Percentiles rank a stretch among this genome's conserved stretches.
phyloP scores from a whole-genome alignment of 2,329 filamentous ascomycete genomes.

The Sporothrix luriei region DNA sequence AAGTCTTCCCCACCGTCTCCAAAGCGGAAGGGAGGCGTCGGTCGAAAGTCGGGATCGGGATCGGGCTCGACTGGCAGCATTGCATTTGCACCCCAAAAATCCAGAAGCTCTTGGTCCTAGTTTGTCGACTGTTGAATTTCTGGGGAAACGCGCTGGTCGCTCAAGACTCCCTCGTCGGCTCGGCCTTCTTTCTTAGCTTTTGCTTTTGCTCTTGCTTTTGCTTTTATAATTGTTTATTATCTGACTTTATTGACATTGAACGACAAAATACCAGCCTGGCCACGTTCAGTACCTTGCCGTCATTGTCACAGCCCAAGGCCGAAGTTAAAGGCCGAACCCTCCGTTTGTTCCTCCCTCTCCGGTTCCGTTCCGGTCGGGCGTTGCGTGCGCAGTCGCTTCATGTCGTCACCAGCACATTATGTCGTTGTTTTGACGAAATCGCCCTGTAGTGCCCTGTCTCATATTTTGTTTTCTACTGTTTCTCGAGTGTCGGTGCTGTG shows the following conservation, averaged over 20 bases:
- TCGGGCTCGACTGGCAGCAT: background rate
- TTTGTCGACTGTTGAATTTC: background rate
- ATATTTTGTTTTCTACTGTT: background rate
- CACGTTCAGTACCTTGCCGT: background rate
- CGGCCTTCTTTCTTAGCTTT: background rate
- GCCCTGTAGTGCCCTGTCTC: background rate
- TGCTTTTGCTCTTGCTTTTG: no score
- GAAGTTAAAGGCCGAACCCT: background rate
- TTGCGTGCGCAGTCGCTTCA: conserved; percentile 5
- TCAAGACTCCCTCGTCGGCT: background rate
- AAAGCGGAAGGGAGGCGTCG: background rate
- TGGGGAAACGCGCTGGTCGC: background rate
- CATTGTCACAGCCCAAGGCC: background rate
- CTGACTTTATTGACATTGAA: background rate
- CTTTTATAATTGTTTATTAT: no score
- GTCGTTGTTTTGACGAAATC: background rate
- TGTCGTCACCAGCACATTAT: background rate
- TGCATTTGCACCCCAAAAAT: background rate
- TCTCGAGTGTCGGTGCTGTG: background rate
- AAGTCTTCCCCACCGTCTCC: background rate
- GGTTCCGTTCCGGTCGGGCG: conserved; percentile 3
- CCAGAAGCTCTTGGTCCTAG: conserved; percentile 7
- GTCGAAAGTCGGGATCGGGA: background rate
- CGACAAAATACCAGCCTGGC: background rate
- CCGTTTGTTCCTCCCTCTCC: background rate